phyloP scores from a whole-genome alignment of 495 filamentous ascomycete species.

The Hypoxylon crocopeplum region DNA sequence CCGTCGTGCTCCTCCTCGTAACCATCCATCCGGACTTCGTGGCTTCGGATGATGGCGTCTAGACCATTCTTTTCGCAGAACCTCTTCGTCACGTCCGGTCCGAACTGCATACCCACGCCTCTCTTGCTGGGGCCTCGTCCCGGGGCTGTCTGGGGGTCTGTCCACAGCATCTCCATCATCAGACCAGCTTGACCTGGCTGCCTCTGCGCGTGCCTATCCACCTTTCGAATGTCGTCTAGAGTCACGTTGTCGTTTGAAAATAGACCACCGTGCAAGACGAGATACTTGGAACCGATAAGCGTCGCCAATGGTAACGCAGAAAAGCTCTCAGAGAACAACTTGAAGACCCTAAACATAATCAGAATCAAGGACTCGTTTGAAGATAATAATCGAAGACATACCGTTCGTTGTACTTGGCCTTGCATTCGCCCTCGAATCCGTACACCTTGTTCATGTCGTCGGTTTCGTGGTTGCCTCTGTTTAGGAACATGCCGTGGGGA shows the following conservation, averaged over 20 bases:
- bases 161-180: conserved; percentile 99
- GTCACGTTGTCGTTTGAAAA: conserved; percentile 97
- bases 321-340: conserved; percentile 98
- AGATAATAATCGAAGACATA: conserved; percentile 20
- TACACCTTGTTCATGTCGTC: conserved; percentile 99
- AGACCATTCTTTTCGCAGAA: conserved; percentile 97
- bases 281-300: conserved; percentile 87
- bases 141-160: conserved; percentile 85
- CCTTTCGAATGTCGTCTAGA: conserved; percentile 89
- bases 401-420: conserved; percentile 95
- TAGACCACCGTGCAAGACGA: conserved; percentile 93
- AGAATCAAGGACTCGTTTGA: conserved; percentile 10
- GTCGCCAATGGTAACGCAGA: conserved; percentile 93
- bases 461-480: conserved; percentile 98
- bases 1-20: conserved; percentile 98
- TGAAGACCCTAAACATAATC: conserved; percentile 68
- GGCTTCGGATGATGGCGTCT: conserved; percentile 92
- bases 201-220: conserved; percentile 88
- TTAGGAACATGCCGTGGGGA: conserved; percentile 89
- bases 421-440: conserved; percentile 98
- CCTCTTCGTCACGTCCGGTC: conserved; percentile 92
- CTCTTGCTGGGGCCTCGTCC: conserved; percentile 95
- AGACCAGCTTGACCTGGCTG: conserved; percentile 95
- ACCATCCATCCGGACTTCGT: conserved; percentile 97
- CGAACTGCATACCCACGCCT: conserved; percentile 95